Percentiles rank a stretch among this genome's conserved stretches.
phyloP scores from a whole-genome alignment of 495 filamentous ascomycete genomes.

The Parathielavia appendiculata region DNA sequence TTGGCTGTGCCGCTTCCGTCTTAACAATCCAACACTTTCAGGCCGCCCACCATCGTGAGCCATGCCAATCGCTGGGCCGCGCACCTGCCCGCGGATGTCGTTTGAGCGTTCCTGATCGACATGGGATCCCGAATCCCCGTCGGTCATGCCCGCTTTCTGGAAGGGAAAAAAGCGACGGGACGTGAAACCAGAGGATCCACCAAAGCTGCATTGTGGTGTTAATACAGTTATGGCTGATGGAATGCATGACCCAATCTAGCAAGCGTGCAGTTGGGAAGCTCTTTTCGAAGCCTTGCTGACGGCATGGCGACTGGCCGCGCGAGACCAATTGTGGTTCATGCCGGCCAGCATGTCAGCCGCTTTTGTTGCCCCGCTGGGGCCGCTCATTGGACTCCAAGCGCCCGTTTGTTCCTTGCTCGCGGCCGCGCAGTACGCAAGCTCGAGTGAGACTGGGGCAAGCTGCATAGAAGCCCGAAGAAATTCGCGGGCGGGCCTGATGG shows the following conservation, averaged over 20 bases:
- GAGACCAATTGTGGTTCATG: slow-evolving; percentile 4
- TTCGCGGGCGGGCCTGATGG: slow-evolving; percentile 1
- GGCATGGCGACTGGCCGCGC: slow-evolving; percentile 1
- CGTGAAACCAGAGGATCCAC: slow-evolving; percentile 8
- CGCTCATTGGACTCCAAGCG: slow-evolving; percentile 1
- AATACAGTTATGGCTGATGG: neutral
- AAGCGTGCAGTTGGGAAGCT: no score
- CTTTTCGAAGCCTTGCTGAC: neutral
- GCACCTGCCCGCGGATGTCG: slow-evolving; percentile 2
- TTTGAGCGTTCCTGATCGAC: slow-evolving; percentile 11
- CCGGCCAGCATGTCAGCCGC: slow-evolving; percentile 14
- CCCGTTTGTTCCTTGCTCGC: neutral
- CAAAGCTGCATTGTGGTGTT: neutral
- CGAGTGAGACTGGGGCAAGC: neutral
- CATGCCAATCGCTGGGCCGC: slow-evolving; percentile 3
- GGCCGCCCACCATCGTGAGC: neutral
- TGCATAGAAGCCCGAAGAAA: slow-evolving; percentile 18
- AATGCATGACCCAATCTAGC: neutral
- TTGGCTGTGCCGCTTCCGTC: no score
- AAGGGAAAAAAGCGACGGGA: neutral
- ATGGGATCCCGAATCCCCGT: slow-evolving; percentile 7
- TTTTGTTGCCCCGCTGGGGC: slow-evolving; percentile 1
- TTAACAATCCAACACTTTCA: neutral
- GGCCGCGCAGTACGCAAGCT: neutral
- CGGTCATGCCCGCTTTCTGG: slow-evolving; percentile 7